Evolutionary conservation across 495 filamentous ascomycete genomes (phyloP), one percentile per base, ranked within the genome.

Genomic region (Penicillium bovifimosum): DNA sequence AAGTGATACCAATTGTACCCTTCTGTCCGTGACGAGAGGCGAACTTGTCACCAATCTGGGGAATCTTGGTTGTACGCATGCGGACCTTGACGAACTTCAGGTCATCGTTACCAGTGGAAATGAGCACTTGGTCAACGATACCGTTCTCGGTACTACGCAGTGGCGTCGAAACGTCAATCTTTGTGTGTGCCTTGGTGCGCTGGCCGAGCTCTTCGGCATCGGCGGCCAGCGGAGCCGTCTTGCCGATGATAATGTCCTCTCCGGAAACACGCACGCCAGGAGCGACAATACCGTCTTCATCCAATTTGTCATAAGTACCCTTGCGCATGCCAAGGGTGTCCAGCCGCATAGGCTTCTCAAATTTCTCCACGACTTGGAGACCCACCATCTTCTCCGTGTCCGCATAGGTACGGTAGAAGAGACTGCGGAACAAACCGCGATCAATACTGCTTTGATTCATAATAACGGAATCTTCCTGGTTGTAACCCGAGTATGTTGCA

Each of bases 371-470:
- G 10, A 91, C 82, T 46, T 85, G 84, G 76, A 95, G 86, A 20
- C 92, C 93, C 28, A 97, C 84, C 44, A 86, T 84, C 76, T 97
- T 96, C 73, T 99, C 93, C 52, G 87, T 87, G 61, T 97, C 93
- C 27, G 87, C 91, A 67, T 99, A 97, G 17, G 91, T 88, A 52
- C 95, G 86, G 78, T 96, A 97, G 78, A 97, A 99, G 14, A 99
- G 76, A 83, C 88, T 95, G 65, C 93, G 85, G 86, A 97, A 97
- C 9, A 99, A 76, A 31, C 93, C 93, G 53, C 93, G 87, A 62
- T 99, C 93, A 60, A 97, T 97, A 59, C 89, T 93, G 73, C 89
- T 95, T 70, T 99, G 95, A 71, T 96, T 99, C 95, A 99, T 96
- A 59, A 99, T 95, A 46, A 99, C 93, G 18, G 93, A 97, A 81